phyloP scores from a whole-genome alignment of 306 rosid genomes.

The Astragalus membranaceus region DNA sequence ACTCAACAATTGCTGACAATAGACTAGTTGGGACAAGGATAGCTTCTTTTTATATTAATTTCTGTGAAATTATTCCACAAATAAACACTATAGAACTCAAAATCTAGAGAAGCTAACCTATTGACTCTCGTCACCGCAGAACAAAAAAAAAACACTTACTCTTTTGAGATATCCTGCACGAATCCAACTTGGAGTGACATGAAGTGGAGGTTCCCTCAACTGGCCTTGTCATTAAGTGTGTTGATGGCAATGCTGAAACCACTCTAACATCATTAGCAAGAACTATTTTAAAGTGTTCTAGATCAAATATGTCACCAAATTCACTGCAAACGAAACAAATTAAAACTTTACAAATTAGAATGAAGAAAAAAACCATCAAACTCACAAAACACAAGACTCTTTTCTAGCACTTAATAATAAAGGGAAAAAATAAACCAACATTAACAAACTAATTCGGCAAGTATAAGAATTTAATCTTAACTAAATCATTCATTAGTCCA shows the following conservation, averaged over 20 bases:
- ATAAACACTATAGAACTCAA: background rate
- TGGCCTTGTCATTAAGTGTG: conserved; percentile 74
- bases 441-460: background rate
- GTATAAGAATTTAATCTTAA: background rate
- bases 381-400: too few relatives aligned
- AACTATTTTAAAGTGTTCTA: conserved; percentile 82
- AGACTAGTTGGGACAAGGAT: background rate
- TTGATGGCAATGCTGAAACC: conserved; percentile 87
- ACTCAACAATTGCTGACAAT: background rate
- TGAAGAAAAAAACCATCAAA: background rate
- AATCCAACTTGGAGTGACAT: conserved; percentile 78
- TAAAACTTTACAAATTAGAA: too few relatives aligned
- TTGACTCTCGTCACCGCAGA: background rate
- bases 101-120: conserved; percentile 1
- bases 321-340: conserved; percentile 90
- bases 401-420: background rate
- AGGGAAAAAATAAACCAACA: background rate
- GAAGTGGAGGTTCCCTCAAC: conserved; percentile 82
- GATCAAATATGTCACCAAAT: conserved; percentile 87
- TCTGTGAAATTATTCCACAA: background rate
- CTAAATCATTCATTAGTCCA: background rate
- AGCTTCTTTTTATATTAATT: background rate
- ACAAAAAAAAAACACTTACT: conserved; percentile 39
- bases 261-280: conserved; percentile 71
- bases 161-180: conserved; percentile 66